Evolutionary conservation across 148 eudicot genomes (phyloP).

Genomic region (Spergularia marina): DNA sequence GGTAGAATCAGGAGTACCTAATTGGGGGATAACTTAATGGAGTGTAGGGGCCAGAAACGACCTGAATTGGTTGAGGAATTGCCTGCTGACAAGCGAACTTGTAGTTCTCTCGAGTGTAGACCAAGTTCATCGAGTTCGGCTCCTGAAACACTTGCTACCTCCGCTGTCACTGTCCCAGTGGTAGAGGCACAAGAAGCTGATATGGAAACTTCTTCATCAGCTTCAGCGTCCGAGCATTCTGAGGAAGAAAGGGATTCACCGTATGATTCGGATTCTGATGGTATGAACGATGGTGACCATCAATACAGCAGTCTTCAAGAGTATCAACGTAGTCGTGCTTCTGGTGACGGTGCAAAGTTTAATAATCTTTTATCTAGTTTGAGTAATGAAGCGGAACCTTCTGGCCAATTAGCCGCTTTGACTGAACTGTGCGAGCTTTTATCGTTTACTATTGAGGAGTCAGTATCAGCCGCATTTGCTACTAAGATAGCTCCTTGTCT

Average conservation of each 20-base stretch:
- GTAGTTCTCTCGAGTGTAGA: constrained; percentile 66
- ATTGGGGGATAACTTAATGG: constrained; percentile 45
- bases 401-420: constrained; percentile 62
- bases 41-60: constrained; percentile 79
- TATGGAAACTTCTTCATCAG: constrained; percentile 77
- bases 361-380: constrained; percentile 50
- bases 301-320: constrained; percentile 43
- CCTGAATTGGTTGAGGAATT: constrained; percentile 52
- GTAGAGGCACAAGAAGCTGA: constrained; percentile 51
- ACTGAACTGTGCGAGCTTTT: constrained; percentile 83
- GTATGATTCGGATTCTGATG: constrained; percentile 83
- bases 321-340: constrained; percentile 48
- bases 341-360: constrained; percentile 52
- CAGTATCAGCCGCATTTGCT: constrained; percentile 53
- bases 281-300: constrained; percentile 41
- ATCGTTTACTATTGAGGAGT: constrained; percentile 64
- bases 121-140: constrained; percentile 71
- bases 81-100: constrained; percentile 85
- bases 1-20: constrained; percentile 5
- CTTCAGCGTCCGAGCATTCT: constrained; percentile 67
- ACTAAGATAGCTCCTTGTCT: constrained; percentile 64
- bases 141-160: constrained; percentile 36
- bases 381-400: constrained; percentile 53
- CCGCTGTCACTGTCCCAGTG: constrained; percentile 24
- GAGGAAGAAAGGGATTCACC: constrained; percentile 72